Evolutionary conservation across 331 rosid species (phyloP), one percentile per base, ranked within the genome.

Genomic region (Quercus tomentella): DNA sequence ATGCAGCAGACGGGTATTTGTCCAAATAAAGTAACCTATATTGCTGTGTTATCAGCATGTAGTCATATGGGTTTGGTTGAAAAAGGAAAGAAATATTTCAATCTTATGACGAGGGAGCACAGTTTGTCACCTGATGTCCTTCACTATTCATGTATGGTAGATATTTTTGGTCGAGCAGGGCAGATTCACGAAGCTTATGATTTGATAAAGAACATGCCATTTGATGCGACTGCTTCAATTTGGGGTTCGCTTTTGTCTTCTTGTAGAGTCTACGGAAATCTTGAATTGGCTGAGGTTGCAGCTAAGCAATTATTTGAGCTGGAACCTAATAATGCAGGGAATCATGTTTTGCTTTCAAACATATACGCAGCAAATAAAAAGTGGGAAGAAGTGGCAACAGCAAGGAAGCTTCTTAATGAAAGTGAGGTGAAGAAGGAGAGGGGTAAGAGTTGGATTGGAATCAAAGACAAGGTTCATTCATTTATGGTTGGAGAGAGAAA

Each of bases 211-310:
- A 80, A 65, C 76, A 86, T 92, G 92, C 89, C 94, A 16, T 91
- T 91, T 77, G 66, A 79, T 25, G 93, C 89, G 22, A 87, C 92
- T 58, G 86, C 84, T 89, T 91, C 94, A 35, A 90, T 92, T 84
- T 92, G 97, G 97, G 97, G 96, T 72, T 95, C 97, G 14, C 87
- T 95, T 57, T 84, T 92, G 70, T 95, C 97, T 73, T 87, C 98
- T 80, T 95, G 97, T 80, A 89, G 91, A 82, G 84, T 31, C 63
- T 85, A 79, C 76, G 85, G 92, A 66, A 86, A 91, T 68, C 84
- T 94, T 73, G 84, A 90, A 79, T 73, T 88, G 65, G 99, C 97
- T 41, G 90, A 95, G 86, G 81, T 91, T 71, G 96, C 97, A 43
- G 93, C 96, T 67, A 85, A 83, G 86, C 87, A 88, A 69, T 76